These are phyloP conservation scores for Trichoderma cornu-damae DNA, from an alignment of 2,329 filamentous ascomycete genomes.

Conservation along the genomic window DNA sequence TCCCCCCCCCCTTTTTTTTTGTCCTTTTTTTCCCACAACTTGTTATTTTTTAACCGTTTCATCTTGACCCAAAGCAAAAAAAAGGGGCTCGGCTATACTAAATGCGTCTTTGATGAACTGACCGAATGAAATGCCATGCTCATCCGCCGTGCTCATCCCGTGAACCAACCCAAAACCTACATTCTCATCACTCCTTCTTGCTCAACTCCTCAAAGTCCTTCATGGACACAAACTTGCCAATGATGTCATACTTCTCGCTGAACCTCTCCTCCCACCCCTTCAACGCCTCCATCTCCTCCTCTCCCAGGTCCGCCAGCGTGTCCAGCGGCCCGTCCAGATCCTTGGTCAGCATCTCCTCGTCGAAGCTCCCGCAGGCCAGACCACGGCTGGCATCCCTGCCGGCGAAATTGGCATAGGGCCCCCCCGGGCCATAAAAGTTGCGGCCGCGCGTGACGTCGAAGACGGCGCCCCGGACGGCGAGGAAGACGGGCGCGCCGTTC, in stretches of 20 bases:
- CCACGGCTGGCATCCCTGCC: constrained; percentile 86
- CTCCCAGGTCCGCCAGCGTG: constrained; percentile 63
- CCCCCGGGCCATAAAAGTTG: constrained; percentile 94
- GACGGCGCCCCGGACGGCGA: constrained; percentile 84
- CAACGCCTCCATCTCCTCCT: constrained; percentile 76
- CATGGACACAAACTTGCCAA: constrained; percentile 70
- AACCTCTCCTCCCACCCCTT: constrained; percentile 93
- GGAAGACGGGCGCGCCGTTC: constrained; percentile 69
- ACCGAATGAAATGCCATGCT: not conserved
- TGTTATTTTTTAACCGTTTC: not conserved
- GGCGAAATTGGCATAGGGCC: constrained; percentile 94
- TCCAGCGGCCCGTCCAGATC: constrained; percentile 81
- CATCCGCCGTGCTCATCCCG: not conserved
- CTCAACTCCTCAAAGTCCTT: constrained; percentile 32
- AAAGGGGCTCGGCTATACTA: not conserved
- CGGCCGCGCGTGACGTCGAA: constrained; percentile 84
- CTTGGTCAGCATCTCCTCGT: constrained; percentile 90
- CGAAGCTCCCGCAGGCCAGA: constrained; percentile 86
- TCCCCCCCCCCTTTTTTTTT: constrained; percentile 16
- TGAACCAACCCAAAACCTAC: not conserved
- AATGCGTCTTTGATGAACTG: not conserved
- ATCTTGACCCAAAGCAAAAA: not conserved
- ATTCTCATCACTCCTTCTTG: constrained; percentile 9
- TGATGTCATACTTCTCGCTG: constrained; percentile 88
- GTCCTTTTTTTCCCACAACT: too few relatives aligned